Percentiles rank a stretch among this genome's conserved stretches.
Evolutionary conservation across 2,329 filamentous ascomycete genomes (phyloP).

Genomic region (Nemania sp.): DNA sequence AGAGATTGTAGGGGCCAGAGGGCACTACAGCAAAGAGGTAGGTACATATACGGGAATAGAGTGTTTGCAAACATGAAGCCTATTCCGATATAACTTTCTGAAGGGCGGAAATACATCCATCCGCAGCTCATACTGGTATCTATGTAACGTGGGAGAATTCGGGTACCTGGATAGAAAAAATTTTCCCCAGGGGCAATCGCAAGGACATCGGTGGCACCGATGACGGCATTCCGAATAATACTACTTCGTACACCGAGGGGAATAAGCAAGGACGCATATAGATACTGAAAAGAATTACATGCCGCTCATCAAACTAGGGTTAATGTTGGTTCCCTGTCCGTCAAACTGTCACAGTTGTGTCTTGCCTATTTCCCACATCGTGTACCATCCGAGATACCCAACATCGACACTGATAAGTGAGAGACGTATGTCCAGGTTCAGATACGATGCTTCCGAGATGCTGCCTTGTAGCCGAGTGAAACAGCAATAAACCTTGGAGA

Average conservation of each 20-base stretch:
- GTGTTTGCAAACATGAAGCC: not conserved
- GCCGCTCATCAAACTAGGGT: constrained; percentile 11
- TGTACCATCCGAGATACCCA: not conserved
- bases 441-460: constrained; percentile 18
- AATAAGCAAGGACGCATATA: constrained; percentile 8
- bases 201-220: constrained; percentile 1
- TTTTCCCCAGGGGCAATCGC: not conserved
- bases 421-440: constrained; percentile 21
- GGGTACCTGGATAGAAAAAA: not conserved
- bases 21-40: not conserved
- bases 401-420: constrained; percentile 29
- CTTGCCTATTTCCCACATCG: constrained; percentile 23
- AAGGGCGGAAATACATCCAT: not conserved
- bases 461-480: constrained; percentile 26
- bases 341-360: constrained; percentile 17
- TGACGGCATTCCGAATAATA: constrained; percentile 22
- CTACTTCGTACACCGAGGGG: not conserved
- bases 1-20: not conserved
- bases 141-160: not conserved
- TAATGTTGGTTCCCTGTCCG: constrained; percentile 13
- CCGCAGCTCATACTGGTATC: not conserved
- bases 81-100: not conserved
- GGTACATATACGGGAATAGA: not conserved
- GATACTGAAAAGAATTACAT: constrained; percentile 17
- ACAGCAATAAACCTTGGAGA: constrained; percentile 13